These are phyloP conservation scores for Amylocystis lapponica DNA, from an alignment of 768 basidiomycete species.

Conservation along the genomic window DNA sequence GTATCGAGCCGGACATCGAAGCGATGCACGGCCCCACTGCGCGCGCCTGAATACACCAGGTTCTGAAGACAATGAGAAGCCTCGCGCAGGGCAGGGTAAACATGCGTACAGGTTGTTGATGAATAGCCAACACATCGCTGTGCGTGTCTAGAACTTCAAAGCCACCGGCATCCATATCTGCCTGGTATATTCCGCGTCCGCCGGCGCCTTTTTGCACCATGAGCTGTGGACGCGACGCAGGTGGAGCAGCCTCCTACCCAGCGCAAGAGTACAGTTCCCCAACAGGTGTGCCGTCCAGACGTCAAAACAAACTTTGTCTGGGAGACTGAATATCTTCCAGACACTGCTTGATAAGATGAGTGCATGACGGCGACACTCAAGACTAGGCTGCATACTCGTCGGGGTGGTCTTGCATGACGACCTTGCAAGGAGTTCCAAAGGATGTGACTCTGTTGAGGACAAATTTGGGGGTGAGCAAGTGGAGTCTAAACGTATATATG, in stretches of 20 bases:
- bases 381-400: no score
- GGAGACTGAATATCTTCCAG: slow-evolving; percentile 3
- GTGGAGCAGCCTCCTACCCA: not conserved
- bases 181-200: not conserved
- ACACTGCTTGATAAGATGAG: no score
- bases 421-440: slow-evolving; percentile 4
- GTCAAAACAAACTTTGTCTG: slow-evolving; percentile 3
- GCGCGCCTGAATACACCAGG: slow-evolving; percentile 11
- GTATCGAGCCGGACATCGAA: slow-evolving; percentile 11
- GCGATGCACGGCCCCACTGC: slow-evolving; percentile 10
- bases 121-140: slow-evolving; percentile 4
- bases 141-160: not conserved
- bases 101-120: no score
- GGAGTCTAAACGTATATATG: not conserved
- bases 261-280: not conserved
- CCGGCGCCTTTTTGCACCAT: slow-evolving; percentile 1
- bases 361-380: no score
- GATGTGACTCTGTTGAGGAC: not conserved
- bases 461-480: not conserved
- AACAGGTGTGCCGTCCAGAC: slow-evolving; percentile 1
- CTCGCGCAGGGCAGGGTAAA: no score
- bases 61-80: slow-evolving; percentile 3
- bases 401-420: not conserved
- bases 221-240: not conserved
- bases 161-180: slow-evolving; percentile 1